These are phyloP conservation scores for Alternaria longipes DNA, from an alignment of 2,329 filamentous ascomycete species.

Conservation along the genomic window DNA sequence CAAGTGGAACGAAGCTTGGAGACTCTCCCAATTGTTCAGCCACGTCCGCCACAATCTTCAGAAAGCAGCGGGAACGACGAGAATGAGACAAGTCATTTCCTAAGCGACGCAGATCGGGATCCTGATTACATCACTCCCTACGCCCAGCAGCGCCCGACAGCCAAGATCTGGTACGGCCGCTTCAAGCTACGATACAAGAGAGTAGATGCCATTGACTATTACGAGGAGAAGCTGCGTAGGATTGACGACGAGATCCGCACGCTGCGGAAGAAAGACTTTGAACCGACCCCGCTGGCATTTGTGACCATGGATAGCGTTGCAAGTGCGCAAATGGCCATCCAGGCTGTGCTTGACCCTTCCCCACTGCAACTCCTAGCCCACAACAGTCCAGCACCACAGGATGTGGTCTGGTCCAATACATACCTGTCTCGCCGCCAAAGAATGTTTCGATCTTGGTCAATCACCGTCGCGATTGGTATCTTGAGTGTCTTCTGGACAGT, in stretches of 20 bases:
- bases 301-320: conserved; percentile 98
- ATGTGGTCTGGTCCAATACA: conserved; percentile 95
- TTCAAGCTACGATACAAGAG: conserved; percentile 75
- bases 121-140: conserved; percentile 56
- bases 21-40: conserved; percentile 61
- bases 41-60: conserved; percentile 49
- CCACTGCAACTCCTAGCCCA: conserved; percentile 87
- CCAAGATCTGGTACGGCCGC: conserved; percentile 80
- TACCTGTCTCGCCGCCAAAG: conserved; percentile 80
- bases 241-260: conserved; percentile 77
- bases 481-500: conserved; percentile 90
- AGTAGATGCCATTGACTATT: conserved; percentile 94
- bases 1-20: conserved; percentile 59
- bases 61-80: conserved; percentile 48
- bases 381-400: conserved; percentile 84
- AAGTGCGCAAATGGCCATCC: conserved; percentile 91
- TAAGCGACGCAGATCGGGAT: conserved; percentile 59
- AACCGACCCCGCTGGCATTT: conserved; percentile 85
- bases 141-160: conserved; percentile 67
- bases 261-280: conserved; percentile 78
- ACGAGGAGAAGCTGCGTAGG: conserved; percentile 81
- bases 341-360: conserved; percentile 89
- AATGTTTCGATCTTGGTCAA: conserved; percentile 80
- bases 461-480: conserved; percentile 83
- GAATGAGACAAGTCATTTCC: conserved; percentile 67